Base-by-base conservation (phyloP, 768 basidiomycete species). In the Dentipellis fragilis region DNA sequence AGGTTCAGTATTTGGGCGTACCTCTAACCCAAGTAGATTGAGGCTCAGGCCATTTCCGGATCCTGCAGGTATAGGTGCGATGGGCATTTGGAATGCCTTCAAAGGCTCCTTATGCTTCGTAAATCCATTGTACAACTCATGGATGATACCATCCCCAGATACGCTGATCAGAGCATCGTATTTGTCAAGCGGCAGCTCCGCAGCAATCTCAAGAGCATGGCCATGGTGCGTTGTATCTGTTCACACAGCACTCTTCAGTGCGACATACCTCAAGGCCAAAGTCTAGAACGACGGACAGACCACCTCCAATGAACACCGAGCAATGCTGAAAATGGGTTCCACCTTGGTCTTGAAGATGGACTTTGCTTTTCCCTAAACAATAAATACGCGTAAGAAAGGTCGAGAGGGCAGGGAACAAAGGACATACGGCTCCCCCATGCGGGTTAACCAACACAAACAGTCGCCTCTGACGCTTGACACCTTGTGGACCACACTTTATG, bases 81-180 rank as follows among this genome's bases (percentile, higher is more conserved):
- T 69, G 1, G 92, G 89, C 34, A 82, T 80, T 47, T 65, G 66
- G 55, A 93, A 78, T 0, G 87, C 90, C 49, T 72, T 74, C 37
- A 71, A 66, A 1, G 85, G 80, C 38, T 83, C 72, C 29, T 72
- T 68, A 56, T 87, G 85, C 53, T 82, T 72, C 2, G 86, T 82
- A 55, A 93, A 80, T 2, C 91, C 92, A 64, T 94, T 94, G 65
- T 92, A 62, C 21, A 90, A 75, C 69, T 94, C 92, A 63, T 93
- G 87, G 14, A 91, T 65, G 37, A 90, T 74, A 8, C 92, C 92
- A 62, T 94, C 92, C 0, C 92, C 92, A 0, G 89, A 92, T 21
- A 93, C 76, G 34, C 81, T 69, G 38, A 89, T 76, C 42, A 94
- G 66, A 0, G 83, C 88, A 59, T 93, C 90, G 58, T 78, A 87